phyloP scores from a whole-genome alignment of 2,329 filamentous ascomycete species.

The Aspergillus ochraceoroseus region DNA sequence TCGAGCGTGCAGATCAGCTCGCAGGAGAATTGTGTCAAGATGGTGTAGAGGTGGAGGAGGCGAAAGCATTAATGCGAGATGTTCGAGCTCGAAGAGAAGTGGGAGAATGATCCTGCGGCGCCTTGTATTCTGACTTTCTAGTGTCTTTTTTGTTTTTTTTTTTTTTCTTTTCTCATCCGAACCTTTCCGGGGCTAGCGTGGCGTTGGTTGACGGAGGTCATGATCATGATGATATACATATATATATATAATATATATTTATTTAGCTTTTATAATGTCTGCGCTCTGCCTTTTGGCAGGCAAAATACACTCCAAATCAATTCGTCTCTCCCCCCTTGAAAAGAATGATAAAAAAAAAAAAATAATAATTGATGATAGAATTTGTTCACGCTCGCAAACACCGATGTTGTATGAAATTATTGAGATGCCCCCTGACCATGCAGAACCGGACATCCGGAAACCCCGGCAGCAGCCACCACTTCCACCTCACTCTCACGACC shows the following conservation, averaged over 20 bases:
- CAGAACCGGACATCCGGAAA: conserved; percentile 12
- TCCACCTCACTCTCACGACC: conserved; percentile 17
- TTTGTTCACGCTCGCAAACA: too few species aligned
- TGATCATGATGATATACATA: not conserved
- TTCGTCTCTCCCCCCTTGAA: too few species aligned
- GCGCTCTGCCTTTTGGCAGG: too few species aligned
- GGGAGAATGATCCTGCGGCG: conserved; percentile 15
- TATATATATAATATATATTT: conserved; percentile 2
- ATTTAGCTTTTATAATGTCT: too few species aligned
- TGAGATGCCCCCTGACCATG: not conserved
- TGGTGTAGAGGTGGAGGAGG: conserved; percentile 93
- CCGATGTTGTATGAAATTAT: too few species aligned
- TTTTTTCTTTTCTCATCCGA: not conserved
- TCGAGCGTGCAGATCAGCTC: conserved; percentile 68
- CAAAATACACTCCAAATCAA: too few species aligned
- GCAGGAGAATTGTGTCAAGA: conserved; percentile 92
- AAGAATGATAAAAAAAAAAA: too few species aligned
- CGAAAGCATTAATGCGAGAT: conserved; percentile 85
- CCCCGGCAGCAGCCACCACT: not conserved
- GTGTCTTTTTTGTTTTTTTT: conserved; percentile 1
- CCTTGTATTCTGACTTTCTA: not conserved
- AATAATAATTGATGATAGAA: too few species aligned
- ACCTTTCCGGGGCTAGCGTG: conserved; percentile 6
- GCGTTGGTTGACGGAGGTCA: conserved; percentile 6
- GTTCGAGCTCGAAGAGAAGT: conserved; percentile 69